Evolutionary conservation across 306 rosid genomes (phyloP), one percentile per base, ranked within the genome.

Genomic region (Macrotyloma uniflorum): DNA sequence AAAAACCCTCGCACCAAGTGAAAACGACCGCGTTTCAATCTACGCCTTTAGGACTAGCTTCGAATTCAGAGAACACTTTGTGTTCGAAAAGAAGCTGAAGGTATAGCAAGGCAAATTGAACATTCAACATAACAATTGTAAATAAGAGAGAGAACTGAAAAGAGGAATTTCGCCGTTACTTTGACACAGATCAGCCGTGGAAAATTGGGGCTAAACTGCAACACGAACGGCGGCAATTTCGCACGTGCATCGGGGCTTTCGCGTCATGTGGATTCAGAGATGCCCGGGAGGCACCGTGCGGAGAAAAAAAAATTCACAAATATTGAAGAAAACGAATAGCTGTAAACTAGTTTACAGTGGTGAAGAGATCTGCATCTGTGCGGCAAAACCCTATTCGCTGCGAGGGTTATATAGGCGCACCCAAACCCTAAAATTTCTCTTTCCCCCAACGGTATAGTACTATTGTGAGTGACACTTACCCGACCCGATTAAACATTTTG

Each of bases 41-140:
- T 86, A 1, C 36, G 95, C 95, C 97, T 88, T 85, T 70, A 79
- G 86, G 90, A 92, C 97, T 92, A 90, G 90, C 97, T 78, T 36
- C 51, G 73, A 51, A 73, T 79, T 40, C 88, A 79, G 12, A 5
- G 62, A 63, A 70, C 82, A 54, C 75, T 5, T 3, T 3, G 59
- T 61, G 55, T 59, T 72, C 61, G 67, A 92, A 90, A 92, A 58
- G 73, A 90, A 84, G 91, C 91, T 93, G 88, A 90, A 89, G 94
- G 90, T 83, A 87, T 85, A 86, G 80, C 72, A 89, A 93, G 97
- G 97, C 96, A 23, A 59, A 72, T 57, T 12, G 15, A 42, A 5
- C 47, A 42, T 12, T 42, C 15, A 12, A 42, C 15, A 12, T 4
- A 42, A 8, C 1, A 18, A 65, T 36, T 2, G 4, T 1, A 36